Percentiles rank a stretch among this genome's conserved stretches.
phyloP scores from a whole-genome alignment of 257 asterid genomes.

The Phtheirospermum japonicum region DNA sequence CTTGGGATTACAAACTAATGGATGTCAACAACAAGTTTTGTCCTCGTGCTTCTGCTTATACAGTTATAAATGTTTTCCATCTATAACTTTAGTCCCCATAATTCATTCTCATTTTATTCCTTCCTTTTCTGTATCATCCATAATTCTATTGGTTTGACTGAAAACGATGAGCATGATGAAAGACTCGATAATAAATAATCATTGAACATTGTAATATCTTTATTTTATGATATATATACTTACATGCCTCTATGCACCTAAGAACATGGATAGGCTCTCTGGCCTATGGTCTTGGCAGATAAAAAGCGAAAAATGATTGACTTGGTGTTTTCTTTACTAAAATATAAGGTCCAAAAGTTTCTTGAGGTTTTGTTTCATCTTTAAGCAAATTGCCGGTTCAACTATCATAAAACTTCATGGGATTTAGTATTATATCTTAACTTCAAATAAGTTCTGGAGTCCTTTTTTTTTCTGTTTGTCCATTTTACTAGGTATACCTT shows the following conservation, averaged over 20 bases:
- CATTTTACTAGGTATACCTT: neutral
- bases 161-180: conserved; percentile 8
- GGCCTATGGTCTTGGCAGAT: neutral
- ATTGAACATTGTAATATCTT: neutral
- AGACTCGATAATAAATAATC: neutral
- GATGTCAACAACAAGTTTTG: conserved; percentile 8
- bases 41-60: neutral
- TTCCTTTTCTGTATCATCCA: neutral
- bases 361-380: too few relatives aligned
- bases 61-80: neutral
- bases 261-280: neutral
- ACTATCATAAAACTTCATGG: neutral
- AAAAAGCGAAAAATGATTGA: neutral
- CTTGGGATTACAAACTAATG: conserved; percentile 10
- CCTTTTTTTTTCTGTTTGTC: too few relatives aligned
- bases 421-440: neutral
- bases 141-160: neutral
- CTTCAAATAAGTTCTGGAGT: neutral
- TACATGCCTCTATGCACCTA: neutral
- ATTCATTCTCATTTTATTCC: neutral
- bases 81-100: neutral
- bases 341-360: neutral
- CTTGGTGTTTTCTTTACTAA: neutral
- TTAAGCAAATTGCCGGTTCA: neutral
- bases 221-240: neutral